A percentile compares a stretch with the other conserved stretches of the same genome.
Evolutionary conservation across 202 grass and related monocot species (phyloP).

Genomic region (Hordeum pubiflorum): DNA sequence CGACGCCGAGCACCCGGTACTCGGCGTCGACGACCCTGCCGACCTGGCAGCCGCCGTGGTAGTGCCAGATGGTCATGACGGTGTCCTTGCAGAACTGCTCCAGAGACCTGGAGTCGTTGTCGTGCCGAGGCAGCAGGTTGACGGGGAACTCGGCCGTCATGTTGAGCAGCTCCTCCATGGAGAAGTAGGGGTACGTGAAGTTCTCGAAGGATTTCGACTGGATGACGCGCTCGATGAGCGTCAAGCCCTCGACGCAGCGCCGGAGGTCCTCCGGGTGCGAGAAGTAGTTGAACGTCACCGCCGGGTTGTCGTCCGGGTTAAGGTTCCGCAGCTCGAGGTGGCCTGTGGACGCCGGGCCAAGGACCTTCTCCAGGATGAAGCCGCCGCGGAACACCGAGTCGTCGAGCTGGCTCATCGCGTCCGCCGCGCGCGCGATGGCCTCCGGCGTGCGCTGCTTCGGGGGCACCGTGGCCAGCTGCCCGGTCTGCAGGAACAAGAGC

Average conservation of each 20-base stretch:
- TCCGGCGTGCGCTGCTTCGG: constrained; percentile 40
- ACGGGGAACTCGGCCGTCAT: constrained; percentile 62
- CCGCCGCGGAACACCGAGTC: constrained; percentile 51
- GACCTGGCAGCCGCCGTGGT: constrained; percentile 88
- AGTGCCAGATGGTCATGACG: constrained; percentile 96
- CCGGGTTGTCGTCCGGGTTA: constrained; percentile 71
- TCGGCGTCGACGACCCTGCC: constrained; percentile 52
- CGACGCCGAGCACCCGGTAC: constrained; percentile 53
- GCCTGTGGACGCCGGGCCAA: constrained; percentile 63
- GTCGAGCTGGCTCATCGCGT: constrained; percentile 21
- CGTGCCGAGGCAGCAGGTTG: constrained; percentile 62
- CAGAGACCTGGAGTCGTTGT: constrained; percentile 53
- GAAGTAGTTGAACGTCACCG: constrained; percentile 88
- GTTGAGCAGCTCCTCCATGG: constrained; percentile 59
- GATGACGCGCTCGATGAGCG: constrained; percentile 58
- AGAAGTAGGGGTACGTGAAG: constrained; percentile 48
- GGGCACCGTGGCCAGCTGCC: constrained; percentile 41
- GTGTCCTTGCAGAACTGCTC: constrained; percentile 80
- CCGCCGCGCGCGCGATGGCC: constrained; percentile 32
- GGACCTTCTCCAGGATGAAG: constrained; percentile 80
- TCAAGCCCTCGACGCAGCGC: constrained; percentile 53
- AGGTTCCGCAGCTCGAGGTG: constrained; percentile 55
- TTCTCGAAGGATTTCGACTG: constrained; percentile 43
- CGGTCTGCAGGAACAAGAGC: constrained; percentile 28
- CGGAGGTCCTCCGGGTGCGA: constrained; percentile 53